phyloP scores from a whole-genome alignment of 1,284 basidiomycete species.

The Ceratobasidium sp. region DNA sequence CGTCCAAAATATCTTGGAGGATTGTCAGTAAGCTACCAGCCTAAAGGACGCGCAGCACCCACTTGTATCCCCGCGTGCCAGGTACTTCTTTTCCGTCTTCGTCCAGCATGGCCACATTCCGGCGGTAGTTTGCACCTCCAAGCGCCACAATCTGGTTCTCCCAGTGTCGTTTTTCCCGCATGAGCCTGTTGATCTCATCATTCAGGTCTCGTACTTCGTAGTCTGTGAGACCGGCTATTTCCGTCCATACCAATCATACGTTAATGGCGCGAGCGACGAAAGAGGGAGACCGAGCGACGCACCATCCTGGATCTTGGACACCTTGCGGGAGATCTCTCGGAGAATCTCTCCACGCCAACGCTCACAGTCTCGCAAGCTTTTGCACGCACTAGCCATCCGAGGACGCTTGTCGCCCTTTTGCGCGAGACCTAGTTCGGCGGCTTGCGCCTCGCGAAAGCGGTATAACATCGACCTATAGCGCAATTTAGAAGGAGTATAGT shows the following conservation, averaged over 20 bases:
- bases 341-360: slow-evolving; percentile 95
- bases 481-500: not conserved
- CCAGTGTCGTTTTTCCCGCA: slow-evolving; percentile 97
- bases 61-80: slow-evolving; percentile 99
- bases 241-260: not conserved
- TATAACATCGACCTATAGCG: slow-evolving; percentile 87
- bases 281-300: slow-evolving; percentile 51
- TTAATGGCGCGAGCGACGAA: slow-evolving; percentile 20
- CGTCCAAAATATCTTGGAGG: slow-evolving; percentile 88
- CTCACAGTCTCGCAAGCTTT: slow-evolving; percentile 92
- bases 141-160: slow-evolving; percentile 95
- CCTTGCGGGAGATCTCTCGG: slow-evolving; percentile 93
- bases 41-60: slow-evolving; percentile 48
- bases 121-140: slow-evolving; percentile 95
- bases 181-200: slow-evolving; percentile 96
- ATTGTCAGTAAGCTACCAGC: not conserved
- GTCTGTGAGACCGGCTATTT: slow-evolving; percentile 85
- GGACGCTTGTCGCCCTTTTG: slow-evolving; percentile 83
- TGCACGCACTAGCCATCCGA: slow-evolving; percentile 88
- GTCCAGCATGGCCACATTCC: slow-evolving; percentile 89
- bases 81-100: slow-evolving; percentile 95
- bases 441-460: slow-evolving; percentile 97
- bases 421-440: slow-evolving; percentile 90
- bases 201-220: slow-evolving; percentile 97
- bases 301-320: slow-evolving; percentile 98